Evolutionary conservation across 2,329 filamentous ascomycete genomes (phyloP).

Genomic region (Graphilbum sp.): DNA sequence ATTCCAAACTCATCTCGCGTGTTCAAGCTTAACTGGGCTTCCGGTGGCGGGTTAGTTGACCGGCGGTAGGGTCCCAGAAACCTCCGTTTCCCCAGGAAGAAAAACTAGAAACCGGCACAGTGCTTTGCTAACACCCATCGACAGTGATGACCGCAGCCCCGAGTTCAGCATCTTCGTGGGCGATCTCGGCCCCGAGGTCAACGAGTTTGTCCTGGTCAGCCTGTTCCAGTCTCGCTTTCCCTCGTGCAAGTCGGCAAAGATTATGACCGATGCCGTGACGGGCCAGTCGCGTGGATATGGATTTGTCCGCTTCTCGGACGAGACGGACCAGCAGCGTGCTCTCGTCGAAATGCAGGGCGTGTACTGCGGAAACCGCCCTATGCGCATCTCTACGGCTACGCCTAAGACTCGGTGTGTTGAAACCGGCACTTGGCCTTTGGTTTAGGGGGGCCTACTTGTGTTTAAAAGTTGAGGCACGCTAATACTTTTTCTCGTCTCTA

Average conservation of each 20-base stretch:
- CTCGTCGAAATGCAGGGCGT: constrained; percentile 98
- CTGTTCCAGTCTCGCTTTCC: constrained; percentile 94
- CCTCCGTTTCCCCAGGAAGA: constrained; percentile 4
- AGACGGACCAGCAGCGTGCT: constrained; percentile 89
- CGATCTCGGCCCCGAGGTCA: constrained; percentile 93
- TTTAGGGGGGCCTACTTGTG: neutral
- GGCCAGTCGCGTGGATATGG: constrained; percentile 96
- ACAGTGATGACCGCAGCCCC: constrained; percentile 82
- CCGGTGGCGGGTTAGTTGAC: constrained; percentile 86
- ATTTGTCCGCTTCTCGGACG: constrained; percentile 92
- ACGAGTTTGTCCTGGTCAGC: constrained; percentile 93
- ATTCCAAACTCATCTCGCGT: constrained; percentile 89
- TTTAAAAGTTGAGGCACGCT: too few species aligned
- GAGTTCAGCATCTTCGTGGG: constrained; percentile 97
- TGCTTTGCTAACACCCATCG: too few species aligned
- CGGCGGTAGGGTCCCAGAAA: constrained; percentile 45
- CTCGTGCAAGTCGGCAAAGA: constrained; percentile 98
- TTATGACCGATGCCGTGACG: constrained; percentile 97
- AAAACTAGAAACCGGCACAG: too few species aligned
- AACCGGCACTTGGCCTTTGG: neutral
- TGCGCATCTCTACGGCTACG: constrained; percentile 95
- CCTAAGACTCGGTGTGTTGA: constrained; percentile 64
- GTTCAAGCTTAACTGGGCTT: constrained; percentile 99
- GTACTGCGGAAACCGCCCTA: constrained; percentile 95
- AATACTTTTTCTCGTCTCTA: constrained; percentile 6